Base-by-base conservation (phyloP, 106 monocot genomes). In the Allium fistulosum region DNA sequence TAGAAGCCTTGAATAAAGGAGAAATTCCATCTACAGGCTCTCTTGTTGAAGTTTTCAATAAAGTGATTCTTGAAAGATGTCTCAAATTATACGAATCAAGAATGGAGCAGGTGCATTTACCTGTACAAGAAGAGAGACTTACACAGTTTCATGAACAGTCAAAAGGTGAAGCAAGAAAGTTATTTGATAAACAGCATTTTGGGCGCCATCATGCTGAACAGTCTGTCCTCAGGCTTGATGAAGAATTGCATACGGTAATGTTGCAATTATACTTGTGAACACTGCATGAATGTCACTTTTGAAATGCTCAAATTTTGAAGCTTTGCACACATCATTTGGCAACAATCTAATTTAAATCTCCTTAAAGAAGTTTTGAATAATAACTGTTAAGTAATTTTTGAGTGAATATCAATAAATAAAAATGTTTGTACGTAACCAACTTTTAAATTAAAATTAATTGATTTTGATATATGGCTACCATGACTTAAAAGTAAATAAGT, bases 1-100 rank as follows among this genome's bases (percentile, higher is more conserved):
- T 97, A 69, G 92, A 97, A 61, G 96, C 96, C 17, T 79, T 97
- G 71, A 97, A 97, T 67, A 88, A 92, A 84, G 96, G 96, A 56
- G 96, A 97, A 74, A 97, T 97, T 75, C 96, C 96, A 46, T 74
- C 92, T 55, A 97, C 97, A 17, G 92, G 97, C 66, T 97, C 97
- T 75, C 83, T 97, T 67, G 97, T 97, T 71, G 97, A 92, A 69
- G 77, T 97, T 55, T 97, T 92, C 72, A 97, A 97, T 60, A 97
- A 97, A 76, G 87, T 11, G 11, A 92, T 97, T 75, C 76, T 97
- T 51, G 97, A 97, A 14, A 75, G 84, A 51, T 97, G 97, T 63
- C 68, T 92, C 76, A 97, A 87, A 51, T 27, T 90, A 48, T 97
- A 97, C 63, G 69, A 59, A 68, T 60, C 81, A 74, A 22, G 53